Evolutionary conservation across 1,139 yeast genomes (phyloP), one percentile per base, ranked within the genome.

Genomic region (Debaryomyces sp.): DNA sequence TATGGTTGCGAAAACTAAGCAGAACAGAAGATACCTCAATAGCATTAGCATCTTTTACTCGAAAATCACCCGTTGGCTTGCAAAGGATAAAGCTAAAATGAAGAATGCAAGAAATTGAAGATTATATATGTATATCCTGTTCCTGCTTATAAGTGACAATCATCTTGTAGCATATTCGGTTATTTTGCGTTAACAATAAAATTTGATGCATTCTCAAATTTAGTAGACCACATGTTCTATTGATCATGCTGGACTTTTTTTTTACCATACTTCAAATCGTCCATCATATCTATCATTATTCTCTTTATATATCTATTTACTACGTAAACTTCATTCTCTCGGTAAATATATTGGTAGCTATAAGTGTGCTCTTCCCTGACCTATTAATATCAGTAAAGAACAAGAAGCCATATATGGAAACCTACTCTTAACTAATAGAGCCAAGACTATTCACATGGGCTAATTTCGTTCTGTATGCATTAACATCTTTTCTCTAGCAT

Each of bases 181-280:
- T 37, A 37, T 22, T 37, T 23, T 37, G 41, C 41, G 29, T 22
- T 26, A 37, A 37, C 17, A 35, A 35, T 35, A 10, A 35, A 33
- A 13, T 35, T 18, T 35, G n/a, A 22, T 13, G 29, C 27, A n/a
- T 23, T 22, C 40, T 13, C 24, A 21, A 29, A n/a, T 36, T 36
- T 36, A 21, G 29, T 21, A 24, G 40, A 12, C 27, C 40, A 36
- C 27, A 36, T 36, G 40, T 23, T 23, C 18, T n/a, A 22, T 23
- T 10, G 21, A 21, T 33, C n/a, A 7, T n/a, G 37, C 37, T 13
- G 1, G n/a, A 21, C 8, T 9, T 17, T 34, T 5, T 33, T 27
- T 6, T 27, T 27, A 27, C 30, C 6, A 27, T 27, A 27, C 13
- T 5, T 27, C n/a, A 27, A 26, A 12, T 5, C 12, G 12, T 10